These are phyloP conservation scores for Stereum hirsutum DNA, from an alignment of 1,284 basidiomycete species.

Conservation along the genomic window DNA sequence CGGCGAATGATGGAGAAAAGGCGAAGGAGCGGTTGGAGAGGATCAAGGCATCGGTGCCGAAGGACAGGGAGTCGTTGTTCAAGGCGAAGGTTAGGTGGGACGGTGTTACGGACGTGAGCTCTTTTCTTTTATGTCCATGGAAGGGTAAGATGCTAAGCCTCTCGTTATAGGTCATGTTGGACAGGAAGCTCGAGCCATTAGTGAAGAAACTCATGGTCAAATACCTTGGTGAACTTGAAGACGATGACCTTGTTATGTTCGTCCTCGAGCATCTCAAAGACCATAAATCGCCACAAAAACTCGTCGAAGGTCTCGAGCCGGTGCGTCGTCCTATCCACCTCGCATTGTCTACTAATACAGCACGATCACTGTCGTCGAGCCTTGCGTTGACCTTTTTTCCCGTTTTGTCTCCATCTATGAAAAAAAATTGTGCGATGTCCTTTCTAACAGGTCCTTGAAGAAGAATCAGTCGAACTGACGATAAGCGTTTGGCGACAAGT, in stretches of 20 bases:
- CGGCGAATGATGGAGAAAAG: conserved; percentile 67
- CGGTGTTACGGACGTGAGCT: conserved; percentile 70
- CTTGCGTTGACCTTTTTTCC: background rate
- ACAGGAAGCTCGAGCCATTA: conserved; percentile 74
- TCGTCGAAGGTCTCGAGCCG: conserved; percentile 81
- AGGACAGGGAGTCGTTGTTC: conserved; percentile 68
- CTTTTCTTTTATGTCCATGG: background rate
- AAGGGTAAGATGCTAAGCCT: background rate
- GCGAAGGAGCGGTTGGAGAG: conserved; percentile 70
- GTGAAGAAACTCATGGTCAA: conserved; percentile 74
- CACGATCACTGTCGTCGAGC: conserved; percentile 10
- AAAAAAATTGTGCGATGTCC: no score
- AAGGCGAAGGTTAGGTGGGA: conserved; percentile 81
- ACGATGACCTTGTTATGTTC: conserved; percentile 85
- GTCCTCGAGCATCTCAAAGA: conserved; percentile 83
- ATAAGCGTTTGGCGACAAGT: conserved; percentile 79
- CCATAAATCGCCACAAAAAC: conserved; percentile 70
- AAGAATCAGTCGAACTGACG: conserved; percentile 75
- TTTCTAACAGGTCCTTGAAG: conserved; percentile 66
- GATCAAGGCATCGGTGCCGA: conserved; percentile 61
- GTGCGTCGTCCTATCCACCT: conserved; percentile 38
- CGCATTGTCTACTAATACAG: background rate
- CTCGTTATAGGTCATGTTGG: conserved; percentile 53
- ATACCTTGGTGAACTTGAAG: conserved; percentile 81
- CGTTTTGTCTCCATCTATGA: conserved; percentile 2